Base-by-base conservation (phyloP, 1,284 basidiomycete species). In the Moniliophthora roreri region DNA sequence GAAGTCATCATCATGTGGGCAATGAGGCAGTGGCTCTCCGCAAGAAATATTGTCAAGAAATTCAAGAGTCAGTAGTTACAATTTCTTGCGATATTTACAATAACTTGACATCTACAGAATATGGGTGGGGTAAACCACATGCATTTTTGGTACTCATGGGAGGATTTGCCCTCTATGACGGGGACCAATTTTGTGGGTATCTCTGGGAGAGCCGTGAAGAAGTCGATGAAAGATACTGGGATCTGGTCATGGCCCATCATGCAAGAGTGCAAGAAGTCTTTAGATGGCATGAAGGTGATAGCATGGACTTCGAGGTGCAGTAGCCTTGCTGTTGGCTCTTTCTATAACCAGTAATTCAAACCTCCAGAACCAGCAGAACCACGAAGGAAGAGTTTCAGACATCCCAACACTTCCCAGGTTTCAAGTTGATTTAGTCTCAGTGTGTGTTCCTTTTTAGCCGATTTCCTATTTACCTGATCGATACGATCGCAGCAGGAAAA, bases 121-220 rank as follows among this genome's bases (percentile, higher is more conserved):
- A 57, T 50, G 35, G 47, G 24, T 61, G 63, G 63, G 60, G 62
- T 42, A 41, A 36, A 28, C 55, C 60, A 0, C 67, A 69, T 46
- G 62, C 58, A 5, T 62, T 63, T 47, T 64, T 65, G 26, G 50
- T 58, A 0, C 52, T 63, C 11, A 70, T 68, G 62, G 69, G 68
- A 11, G 67, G 66, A 1, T 66, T 69, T 36, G 48, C 58, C 21
- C 15, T 64, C 13, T 50, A 55, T n/a, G 39, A 37, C 47, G 46
- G 32, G 7, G 15, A 47, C 13, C 11, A 32, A 21, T 35, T 35
- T 3, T 28, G 18, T 20, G 13, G 15, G 18, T 32, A 20, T 13
- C 24, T 35, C 16, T 18, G 28, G 16, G 24, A 48, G 16, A 11
- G 7, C 16, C n/a, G n/a, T n/a, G n/a, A n/a, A n/a, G n/a, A n/a